Evolutionary conservation across 2,329 filamentous ascomycete species (phyloP), one percentile per base, ranked within the genome.

Genomic region (Ophiostoma tasmaniense): DNA sequence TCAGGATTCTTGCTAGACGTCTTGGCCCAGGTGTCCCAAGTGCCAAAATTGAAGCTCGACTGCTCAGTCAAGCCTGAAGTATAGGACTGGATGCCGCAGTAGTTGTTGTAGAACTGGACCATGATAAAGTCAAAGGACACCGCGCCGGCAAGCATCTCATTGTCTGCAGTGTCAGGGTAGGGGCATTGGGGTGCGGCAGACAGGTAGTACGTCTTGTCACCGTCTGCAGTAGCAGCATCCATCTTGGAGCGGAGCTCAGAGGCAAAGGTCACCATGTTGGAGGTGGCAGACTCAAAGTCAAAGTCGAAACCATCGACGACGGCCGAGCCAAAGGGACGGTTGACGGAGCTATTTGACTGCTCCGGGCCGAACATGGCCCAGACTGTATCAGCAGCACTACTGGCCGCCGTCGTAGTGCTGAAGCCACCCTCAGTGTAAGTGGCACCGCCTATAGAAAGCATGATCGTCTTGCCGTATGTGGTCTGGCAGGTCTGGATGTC

Each of bases 231-330:
- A 61, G 84, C 81, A 25, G 78, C 78, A 72, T 86, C 80, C 81
- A 88, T 88, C 42, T 82, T 77, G 20, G 76, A 73, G 37, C 87
- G 85, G 11, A 91, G 82, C 68, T 83, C 79, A 50, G 81, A 79
- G 1, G 83, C 88, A 73, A 92, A 90, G 1, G 84, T 78, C 0
- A 80, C 81, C 78, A 89, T 86, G 78, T 90, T 88, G 65, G 77
- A 77, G 17, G 84, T 83, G 2, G 78, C 77, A 4, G 84, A 81
- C 78, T 92, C 90, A 71, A 92, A 88, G 76, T 93, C 90, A 72
- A 92, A 87, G 77, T 93, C 90, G 76, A 93, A 92, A 4, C 90
- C 90, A 76, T 93, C 89, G 59, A 93, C 79, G 3, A 85, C 81
- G 11, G 87, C 85, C 14, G 79, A 77, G 68, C 88, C 88, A 75